Evolutionary conservation across 495 filamentous ascomycete genomes (phyloP).

Genomic region (Penicillium subrubescens): DNA sequence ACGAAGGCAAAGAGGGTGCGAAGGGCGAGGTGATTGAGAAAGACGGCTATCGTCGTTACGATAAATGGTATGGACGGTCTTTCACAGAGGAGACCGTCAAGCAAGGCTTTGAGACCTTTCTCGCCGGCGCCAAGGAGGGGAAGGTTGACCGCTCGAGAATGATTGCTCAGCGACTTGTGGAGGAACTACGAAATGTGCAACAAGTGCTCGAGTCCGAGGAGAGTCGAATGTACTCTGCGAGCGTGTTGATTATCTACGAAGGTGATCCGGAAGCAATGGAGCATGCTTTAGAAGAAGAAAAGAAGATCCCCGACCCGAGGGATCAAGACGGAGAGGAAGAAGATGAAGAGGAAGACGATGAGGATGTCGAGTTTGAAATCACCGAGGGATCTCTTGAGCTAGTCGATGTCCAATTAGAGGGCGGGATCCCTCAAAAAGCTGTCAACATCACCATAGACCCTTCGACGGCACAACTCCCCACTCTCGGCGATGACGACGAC

Average conservation of each 20-base stretch:
- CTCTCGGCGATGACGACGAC: slow-evolving; percentile 65
- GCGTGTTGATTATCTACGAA: slow-evolving; percentile 89
- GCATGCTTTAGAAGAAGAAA: slow-evolving; percentile 64
- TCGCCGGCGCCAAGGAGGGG: slow-evolving; percentile 64
- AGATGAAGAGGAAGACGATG: slow-evolving; percentile 56
- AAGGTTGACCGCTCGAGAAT: slow-evolving; percentile 51
- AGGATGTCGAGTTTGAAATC: slow-evolving; percentile 60
- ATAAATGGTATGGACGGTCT: slow-evolving; percentile 83
- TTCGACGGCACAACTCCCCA: slow-evolving; percentile 29
- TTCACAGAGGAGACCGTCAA: slow-evolving; percentile 72
- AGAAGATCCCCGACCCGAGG: slow-evolving; percentile 36
- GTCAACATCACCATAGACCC: slow-evolving; percentile 48
- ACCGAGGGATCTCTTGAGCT: slow-evolving; percentile 38
- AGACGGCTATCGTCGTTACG: slow-evolving; percentile 72
- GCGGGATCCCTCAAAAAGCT: slow-evolving; percentile 31
- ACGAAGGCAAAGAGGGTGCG: slow-evolving; percentile 40
- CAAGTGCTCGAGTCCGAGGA: slow-evolving; percentile 71
- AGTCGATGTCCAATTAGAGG: slow-evolving; percentile 33
- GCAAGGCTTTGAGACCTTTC: slow-evolving; percentile 74
- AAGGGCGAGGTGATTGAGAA: slow-evolving; percentile 44
- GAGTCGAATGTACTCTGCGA: slow-evolving; percentile 92
- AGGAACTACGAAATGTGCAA: slow-evolving; percentile 66
- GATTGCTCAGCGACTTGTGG: slow-evolving; percentile 63
- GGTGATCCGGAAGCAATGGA: slow-evolving; percentile 74
- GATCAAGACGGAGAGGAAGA: slow-evolving; percentile 32